Evolutionary conservation across 176 grass and related monocot species (phyloP).

Genomic region (Rhynchospora breviuscula): DNA sequence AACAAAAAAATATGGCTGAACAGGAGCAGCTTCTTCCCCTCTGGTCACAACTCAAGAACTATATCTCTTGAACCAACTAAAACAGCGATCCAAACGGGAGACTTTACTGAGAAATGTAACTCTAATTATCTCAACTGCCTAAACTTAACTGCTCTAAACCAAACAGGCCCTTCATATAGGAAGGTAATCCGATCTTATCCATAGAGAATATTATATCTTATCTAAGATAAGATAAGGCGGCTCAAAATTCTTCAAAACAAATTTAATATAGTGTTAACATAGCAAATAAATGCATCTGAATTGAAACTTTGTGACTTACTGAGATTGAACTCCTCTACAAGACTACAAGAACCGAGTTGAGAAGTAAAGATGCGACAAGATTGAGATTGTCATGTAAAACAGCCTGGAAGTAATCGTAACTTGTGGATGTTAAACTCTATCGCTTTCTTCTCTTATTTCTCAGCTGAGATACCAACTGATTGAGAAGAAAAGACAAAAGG

Average conservation of each 20-base stretch:
- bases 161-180: background rate
- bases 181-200: constrained; percentile 1
- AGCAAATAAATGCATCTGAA: background rate
- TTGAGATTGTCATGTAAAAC: constrained; percentile 1
- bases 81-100: too few species aligned
- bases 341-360: background rate
- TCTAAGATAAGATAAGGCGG: background rate
- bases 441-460: background rate
- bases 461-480: background rate
- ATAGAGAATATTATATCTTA: background rate
- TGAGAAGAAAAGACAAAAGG: background rate
- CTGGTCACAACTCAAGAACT: too few species aligned
- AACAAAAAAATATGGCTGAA: too few species aligned
- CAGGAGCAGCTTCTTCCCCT: too few species aligned
- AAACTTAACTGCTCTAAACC: too few species aligned
- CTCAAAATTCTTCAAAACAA: background rate
- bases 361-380: background rate
- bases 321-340: background rate
- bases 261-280: background rate
- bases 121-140: too few species aligned
- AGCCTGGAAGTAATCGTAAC: background rate
- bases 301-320: background rate
- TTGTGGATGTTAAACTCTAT: background rate
- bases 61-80: too few species aligned
- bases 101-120: too few species aligned